These are phyloP conservation scores for Trametes hirsuta DNA, from an alignment of 1,284 basidiomycete genomes.

Conservation along the genomic window DNA sequence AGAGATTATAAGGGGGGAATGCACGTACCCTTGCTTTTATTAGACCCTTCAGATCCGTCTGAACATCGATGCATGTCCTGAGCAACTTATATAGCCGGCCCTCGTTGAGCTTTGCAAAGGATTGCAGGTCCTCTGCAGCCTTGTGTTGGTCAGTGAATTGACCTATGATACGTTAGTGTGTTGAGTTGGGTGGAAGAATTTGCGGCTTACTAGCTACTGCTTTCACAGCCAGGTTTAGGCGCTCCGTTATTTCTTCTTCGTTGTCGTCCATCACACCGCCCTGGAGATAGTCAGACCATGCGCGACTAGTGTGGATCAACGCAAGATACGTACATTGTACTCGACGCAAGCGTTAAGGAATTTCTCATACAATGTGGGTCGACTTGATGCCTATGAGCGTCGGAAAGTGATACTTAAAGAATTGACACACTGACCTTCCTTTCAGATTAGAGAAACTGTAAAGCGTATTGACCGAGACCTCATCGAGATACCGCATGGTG, in stretches of 20 bases:
- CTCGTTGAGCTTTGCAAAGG: constrained; percentile 90
- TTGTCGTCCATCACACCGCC: constrained; percentile 86
- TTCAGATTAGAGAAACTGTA: constrained; percentile 68
- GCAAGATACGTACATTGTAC: constrained; percentile 68
- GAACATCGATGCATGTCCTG: constrained; percentile 80
- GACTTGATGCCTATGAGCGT: constrained; percentile 42
- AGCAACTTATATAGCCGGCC: constrained; percentile 84
- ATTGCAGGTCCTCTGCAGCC: constrained; percentile 76
- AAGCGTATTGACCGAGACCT: constrained; percentile 58
- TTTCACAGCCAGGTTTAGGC: constrained; percentile 58
- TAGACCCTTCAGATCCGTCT: constrained; percentile 81
- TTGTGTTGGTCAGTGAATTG: constrained; percentile 74
- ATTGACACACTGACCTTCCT: constrained; percentile 46
- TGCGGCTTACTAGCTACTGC: constrained; percentile 55
- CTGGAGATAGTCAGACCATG: constrained; percentile 41
- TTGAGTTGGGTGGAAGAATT: background rate
- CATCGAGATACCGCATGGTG: constrained; percentile 75
- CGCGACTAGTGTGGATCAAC: background rate
- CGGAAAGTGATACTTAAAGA: background rate
- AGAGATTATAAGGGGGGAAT: background rate
- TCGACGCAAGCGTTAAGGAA: constrained; percentile 74
- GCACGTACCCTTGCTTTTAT: constrained; percentile 74
- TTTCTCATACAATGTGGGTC: constrained; percentile 63
- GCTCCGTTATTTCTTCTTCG: constrained; percentile 62
- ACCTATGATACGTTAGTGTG: constrained; percentile 36